Percentiles rank a stretch among this genome's conserved stretches.
phyloP scores from a whole-genome alignment of 2,329 filamentous ascomycete genomes.

The Sordariomycetes sp. region DNA sequence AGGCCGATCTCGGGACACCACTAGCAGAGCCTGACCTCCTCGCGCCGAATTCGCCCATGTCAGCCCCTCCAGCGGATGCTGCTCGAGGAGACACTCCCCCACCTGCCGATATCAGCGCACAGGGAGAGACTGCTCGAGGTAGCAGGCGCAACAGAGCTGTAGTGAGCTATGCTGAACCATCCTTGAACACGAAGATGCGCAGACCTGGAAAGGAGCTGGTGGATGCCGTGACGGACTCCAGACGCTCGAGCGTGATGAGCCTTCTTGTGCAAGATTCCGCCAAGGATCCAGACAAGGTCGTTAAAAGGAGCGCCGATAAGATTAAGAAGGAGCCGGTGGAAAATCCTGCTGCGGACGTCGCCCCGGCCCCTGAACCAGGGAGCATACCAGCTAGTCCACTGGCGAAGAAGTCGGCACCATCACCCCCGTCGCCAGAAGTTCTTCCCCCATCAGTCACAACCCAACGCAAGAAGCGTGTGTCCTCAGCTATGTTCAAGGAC shows the following conservation, averaged over 20 bases:
- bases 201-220: constrained; percentile 67
- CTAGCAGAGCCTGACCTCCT: constrained; percentile 30
- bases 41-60: constrained; percentile 40
- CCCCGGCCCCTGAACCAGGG: constrained; percentile 9
- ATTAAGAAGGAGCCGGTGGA: too few species aligned
- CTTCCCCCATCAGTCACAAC: constrained; percentile 23
- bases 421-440: constrained; percentile 12
- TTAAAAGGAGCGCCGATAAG: too few species aligned
- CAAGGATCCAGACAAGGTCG: too few species aligned
- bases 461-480: constrained; percentile 30
- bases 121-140: constrained; percentile 50
- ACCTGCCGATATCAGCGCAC: constrained; percentile 45
- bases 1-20: constrained; percentile 13
- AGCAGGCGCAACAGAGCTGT: constrained; percentile 58
- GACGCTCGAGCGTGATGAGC: constrained; percentile 28
- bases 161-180: constrained; percentile 77
- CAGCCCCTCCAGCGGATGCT: constrained; percentile 20
- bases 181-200: constrained; percentile 74
- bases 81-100: constrained; percentile 47
- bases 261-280: constrained; percentile 12
- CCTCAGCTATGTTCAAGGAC: constrained; percentile 14
- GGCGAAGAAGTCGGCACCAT: too few species aligned
- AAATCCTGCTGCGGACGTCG: too few species aligned
- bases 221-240: constrained; percentile 57
- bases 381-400: constrained; percentile 27